A percentile compares a stretch with the other conserved stretches of the same genome.
Evolutionary conservation across 257 asterid genomes (phyloP).

Genomic region (Plantago major): DNA sequence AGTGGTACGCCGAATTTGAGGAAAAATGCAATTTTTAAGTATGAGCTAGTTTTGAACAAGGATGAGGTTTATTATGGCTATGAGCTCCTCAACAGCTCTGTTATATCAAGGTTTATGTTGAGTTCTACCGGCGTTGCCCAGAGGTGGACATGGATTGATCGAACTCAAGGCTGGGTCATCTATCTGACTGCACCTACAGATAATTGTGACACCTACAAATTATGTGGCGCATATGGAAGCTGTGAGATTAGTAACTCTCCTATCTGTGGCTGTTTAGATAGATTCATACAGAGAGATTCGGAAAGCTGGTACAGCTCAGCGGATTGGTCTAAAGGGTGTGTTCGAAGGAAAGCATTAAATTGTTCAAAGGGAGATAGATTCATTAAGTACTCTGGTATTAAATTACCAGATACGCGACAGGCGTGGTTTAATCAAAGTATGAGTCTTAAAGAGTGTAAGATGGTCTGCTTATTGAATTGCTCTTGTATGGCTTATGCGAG

Average conservation of each 20-base stretch:
- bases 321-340: conserved; percentile 31
- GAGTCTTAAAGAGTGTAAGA: conserved; percentile 26
- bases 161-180: no score
- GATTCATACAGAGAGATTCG: conserved; percentile 19
- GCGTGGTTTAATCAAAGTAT: conserved; percentile 24
- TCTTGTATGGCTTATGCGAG: conserved; percentile 30
- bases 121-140: conserved; percentile 16
- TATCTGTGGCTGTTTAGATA: conserved; percentile 28
- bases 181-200: conserved; percentile 22
- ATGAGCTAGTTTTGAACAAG: conserved; percentile 12
- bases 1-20: conserved; percentile 22
- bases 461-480: conserved; percentile 26
- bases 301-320: conserved; percentile 17
- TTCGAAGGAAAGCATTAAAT: conserved; percentile 17
- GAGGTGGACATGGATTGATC: conserved; percentile 33
- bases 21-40: conserved; percentile 11
- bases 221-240: conserved; percentile 24
- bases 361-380: conserved; percentile 26
- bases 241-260: conserved; percentile 23
- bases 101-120: conserved; percentile 19
- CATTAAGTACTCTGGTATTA: conserved; percentile 21
- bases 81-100: conserved; percentile 26
- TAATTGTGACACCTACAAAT: conserved; percentile 26
- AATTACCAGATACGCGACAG: conserved; percentile 25
- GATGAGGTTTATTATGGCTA: conserved; percentile 24